These are phyloP conservation scores for Glycine soja DNA, from an alignment of 306 rosid species.

Conservation along the genomic window DNA sequence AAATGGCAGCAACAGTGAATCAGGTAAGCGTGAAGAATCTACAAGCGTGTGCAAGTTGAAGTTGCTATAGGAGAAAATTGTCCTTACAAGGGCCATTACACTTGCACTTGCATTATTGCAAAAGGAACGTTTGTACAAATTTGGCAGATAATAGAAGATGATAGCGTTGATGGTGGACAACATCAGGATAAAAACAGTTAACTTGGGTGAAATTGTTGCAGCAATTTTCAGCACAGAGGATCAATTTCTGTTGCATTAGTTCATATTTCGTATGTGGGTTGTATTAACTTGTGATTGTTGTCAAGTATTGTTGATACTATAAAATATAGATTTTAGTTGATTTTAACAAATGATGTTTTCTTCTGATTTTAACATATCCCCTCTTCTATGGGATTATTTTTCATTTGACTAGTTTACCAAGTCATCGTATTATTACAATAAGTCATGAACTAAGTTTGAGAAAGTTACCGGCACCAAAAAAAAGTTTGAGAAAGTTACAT, in stretches of 20 bases:
- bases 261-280: too few species aligned
- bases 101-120: constrained; percentile 40
- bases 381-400: neutral
- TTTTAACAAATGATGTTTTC: neutral
- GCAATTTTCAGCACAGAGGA: constrained; percentile 16
- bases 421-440: neutral
- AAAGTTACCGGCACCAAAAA: neutral
- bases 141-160: neutral
- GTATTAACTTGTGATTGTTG: neutral
- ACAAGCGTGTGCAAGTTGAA: constrained; percentile 31
- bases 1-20: neutral
- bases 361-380: neutral
- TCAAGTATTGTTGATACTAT: too few species aligned
- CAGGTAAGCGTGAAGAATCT: constrained; percentile 34
- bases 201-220: neutral
- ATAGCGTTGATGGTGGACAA: constrained; percentile 20
- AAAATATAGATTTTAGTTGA: too few species aligned
- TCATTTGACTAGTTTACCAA: neutral
- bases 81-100: constrained; percentile 1
- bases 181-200: constrained; percentile 10
- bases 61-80: constrained; percentile 29
- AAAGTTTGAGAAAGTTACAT: neutral
- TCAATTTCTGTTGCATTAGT: constrained; percentile 27
- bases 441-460: neutral
- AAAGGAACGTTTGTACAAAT: constrained; percentile 29